Percentiles rank a stretch among this genome's conserved stretches.
Conservation (phyloP, 176 grass and related monocot genomes). For the Thalia dealbata region DNA sequence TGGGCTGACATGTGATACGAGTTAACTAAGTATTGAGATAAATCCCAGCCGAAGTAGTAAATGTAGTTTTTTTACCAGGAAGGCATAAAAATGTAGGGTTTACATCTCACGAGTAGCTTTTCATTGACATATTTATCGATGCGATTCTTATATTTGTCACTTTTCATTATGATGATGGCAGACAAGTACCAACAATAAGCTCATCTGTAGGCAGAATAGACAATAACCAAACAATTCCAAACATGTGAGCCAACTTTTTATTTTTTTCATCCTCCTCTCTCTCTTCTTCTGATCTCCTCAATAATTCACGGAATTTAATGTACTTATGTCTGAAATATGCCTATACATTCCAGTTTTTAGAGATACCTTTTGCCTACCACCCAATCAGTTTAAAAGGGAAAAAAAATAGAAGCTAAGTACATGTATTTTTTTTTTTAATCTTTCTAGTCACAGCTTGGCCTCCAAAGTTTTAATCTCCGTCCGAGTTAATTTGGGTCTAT, state of each 20-base stretch:
- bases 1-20: too few species aligned
- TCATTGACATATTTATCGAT: too few species aligned
- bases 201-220: background rate
- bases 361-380: background rate
- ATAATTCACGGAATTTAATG: background rate
- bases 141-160: background rate
- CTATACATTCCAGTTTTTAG: too few species aligned
- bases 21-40: too few species aligned
- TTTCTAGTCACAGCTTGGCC: background rate
- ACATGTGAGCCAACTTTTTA: background rate
- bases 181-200: background rate
- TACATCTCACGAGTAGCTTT: background rate
- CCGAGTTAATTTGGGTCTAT: too few species aligned
- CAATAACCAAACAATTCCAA: background rate
- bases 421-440: too few species aligned
- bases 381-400: too few species aligned
- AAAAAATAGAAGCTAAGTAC: too few species aligned
- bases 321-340: background rate
- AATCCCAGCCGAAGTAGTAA: too few species aligned
- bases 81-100: background rate
- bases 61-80: background rate
- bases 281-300: background rate
- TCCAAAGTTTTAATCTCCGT: too few species aligned
- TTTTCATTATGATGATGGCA: background rate
- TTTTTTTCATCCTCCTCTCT: background rate